Conservation (phyloP, 2,329 filamentous ascomycete species). For the Chrysoporthe austroafricana region DNA sequence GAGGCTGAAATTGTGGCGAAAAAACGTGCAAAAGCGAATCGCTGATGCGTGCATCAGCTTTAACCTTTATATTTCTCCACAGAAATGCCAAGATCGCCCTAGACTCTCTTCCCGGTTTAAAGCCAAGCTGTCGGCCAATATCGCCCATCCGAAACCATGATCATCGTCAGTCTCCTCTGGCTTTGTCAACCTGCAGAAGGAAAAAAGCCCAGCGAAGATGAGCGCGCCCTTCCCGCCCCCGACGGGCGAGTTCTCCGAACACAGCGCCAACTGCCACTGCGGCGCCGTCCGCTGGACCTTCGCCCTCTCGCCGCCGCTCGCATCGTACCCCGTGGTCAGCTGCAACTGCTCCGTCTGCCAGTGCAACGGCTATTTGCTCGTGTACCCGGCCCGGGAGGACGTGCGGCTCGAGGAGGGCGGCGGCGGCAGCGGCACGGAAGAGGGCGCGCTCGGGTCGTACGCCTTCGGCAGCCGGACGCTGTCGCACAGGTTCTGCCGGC, state of each 20-base stretch:
- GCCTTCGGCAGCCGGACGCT: constrained; percentile 12
- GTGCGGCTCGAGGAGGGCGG: neutral
- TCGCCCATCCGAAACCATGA: no score
- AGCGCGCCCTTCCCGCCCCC: constrained; percentile 14
- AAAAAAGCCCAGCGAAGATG: neutral
- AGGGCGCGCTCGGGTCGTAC: constrained; percentile 12
- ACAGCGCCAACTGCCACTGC: constrained; percentile 24
- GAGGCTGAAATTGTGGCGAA: no score
- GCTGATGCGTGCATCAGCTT: no score
- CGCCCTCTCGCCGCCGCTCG: constrained; percentile 20
- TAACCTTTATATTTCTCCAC: no score
- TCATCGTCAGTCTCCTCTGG: neutral
- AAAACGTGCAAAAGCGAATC: no score
- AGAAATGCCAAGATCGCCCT: neutral
- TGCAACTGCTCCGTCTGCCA: constrained; percentile 26
- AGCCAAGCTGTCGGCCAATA: neutral
- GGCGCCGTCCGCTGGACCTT: constrained; percentile 21
- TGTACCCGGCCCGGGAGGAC: constrained; percentile 20
- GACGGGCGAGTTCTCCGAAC: constrained; percentile 13
- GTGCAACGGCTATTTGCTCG: constrained; percentile 23
- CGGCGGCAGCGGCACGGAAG: neutral
- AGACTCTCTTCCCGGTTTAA: no score
- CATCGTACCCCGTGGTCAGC: constrained; percentile 9
- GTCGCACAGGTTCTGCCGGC: constrained; percentile 20
- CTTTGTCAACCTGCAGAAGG: neutral